Conservation (phyloP, 345 rosid genomes). For the Hibiscus syriacus region DNA sequence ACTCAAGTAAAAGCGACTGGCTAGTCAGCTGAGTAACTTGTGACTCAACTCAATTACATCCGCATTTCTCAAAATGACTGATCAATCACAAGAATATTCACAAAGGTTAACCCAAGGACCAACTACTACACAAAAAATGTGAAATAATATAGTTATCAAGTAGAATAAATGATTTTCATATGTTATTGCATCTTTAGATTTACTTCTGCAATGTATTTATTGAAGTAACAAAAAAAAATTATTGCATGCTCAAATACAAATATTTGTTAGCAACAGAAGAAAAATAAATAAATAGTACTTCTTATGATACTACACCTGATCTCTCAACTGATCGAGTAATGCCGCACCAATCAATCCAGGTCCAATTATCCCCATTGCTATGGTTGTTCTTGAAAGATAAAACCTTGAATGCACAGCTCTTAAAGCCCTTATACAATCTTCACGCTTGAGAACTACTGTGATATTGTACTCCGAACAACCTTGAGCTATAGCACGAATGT, state of each 20-base stretch:
- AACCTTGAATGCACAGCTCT: constrained; percentile 98
- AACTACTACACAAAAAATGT: not conserved
- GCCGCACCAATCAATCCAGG: constrained; percentile 95
- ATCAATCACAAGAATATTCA: not conserved
- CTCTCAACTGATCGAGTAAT: constrained; percentile 89
- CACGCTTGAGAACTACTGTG: constrained; percentile 80
- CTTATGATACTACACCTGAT: constrained; percentile 51
- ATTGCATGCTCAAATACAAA: not conserved
- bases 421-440: constrained; percentile 89
- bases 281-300: not conserved
- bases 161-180: not conserved
- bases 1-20: not conserved
- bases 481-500: constrained; percentile 96
- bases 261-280: not conserved
- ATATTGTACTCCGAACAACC: constrained; percentile 98
- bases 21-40: not conserved
- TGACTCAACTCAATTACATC: not conserved
- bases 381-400: constrained; percentile 83
- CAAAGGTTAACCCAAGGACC: not conserved
- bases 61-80: not conserved
- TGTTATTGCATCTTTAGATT: not conserved
- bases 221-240: not conserved
- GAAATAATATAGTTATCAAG: not conserved
- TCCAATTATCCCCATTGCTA: constrained; percentile 92
- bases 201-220: not conserved